A percentile compares a stretch with the other conserved stretches of the same genome.
These are phyloP conservation scores for Dactylellina haptotyla DNA, from an alignment of 2,329 filamentous ascomycete genomes.

Conservation along the genomic window DNA sequence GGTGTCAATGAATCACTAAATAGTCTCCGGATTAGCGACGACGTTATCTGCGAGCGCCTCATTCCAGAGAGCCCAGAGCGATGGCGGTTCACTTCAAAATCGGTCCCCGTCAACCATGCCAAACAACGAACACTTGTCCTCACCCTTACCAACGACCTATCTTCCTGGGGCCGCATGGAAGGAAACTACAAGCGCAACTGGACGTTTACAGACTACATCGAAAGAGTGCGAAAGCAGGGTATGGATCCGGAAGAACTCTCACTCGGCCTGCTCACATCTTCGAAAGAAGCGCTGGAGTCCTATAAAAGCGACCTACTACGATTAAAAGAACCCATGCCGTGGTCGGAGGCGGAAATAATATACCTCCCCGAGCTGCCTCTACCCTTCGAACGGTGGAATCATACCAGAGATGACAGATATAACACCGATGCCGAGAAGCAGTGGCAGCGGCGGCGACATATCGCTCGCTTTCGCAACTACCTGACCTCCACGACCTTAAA, in stretches of 20 bases:
- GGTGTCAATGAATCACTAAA: too few relatives aligned
- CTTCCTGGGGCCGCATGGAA: constrained; percentile 58
- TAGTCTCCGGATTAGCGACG: too few relatives aligned
- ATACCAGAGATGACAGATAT: neutral
- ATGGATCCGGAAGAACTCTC: neutral
- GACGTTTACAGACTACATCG: constrained; percentile 4
- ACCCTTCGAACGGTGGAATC: neutral
- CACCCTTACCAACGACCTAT: constrained; percentile 57
- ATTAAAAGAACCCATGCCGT: neutral
- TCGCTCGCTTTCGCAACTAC: constrained; percentile 22
- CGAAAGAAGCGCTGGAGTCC: neutral
- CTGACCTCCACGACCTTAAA: constrained; percentile 8
- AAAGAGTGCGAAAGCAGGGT: neutral
- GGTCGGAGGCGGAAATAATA: constrained; percentile 4
- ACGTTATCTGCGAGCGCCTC: neutral
- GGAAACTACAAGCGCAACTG: constrained; percentile 1
- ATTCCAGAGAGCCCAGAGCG: neutral
- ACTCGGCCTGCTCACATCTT: neutral
- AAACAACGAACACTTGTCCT: constrained; percentile 55
- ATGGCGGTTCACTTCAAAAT: neutral
- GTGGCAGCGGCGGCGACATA: neutral
- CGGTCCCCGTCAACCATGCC: neutral
- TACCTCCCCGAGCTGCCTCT: constrained; percentile 1
- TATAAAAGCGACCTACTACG: neutral
- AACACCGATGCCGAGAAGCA: neutral